phyloP scores from a whole-genome alignment of 2,329 filamentous ascomycete species.

The Ophidiomyces ophidiicola region DNA sequence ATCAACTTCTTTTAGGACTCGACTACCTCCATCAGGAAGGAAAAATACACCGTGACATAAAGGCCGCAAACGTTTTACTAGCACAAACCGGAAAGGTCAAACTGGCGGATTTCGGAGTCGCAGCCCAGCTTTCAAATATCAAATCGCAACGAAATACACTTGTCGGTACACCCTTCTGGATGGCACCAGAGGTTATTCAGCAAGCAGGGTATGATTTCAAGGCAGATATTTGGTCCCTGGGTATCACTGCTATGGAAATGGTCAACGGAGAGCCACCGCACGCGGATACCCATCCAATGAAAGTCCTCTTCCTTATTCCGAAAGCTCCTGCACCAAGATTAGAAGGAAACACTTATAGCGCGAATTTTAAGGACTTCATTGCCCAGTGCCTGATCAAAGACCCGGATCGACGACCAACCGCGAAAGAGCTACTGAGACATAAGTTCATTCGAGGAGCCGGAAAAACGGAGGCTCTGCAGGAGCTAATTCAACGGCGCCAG shows the following conservation, averaged over 20 bases:
- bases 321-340: conserved; percentile 75
- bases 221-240: conserved; percentile 85
- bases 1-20: conserved; percentile 76
- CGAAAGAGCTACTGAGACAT: conserved; percentile 77
- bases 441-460: conserved; percentile 78
- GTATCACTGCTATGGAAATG: conserved; percentile 84
- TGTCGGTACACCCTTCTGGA: conserved; percentile 94
- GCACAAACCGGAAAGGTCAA: conserved; percentile 85
- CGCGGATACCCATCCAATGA: conserved; percentile 80
- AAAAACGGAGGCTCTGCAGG: conserved; percentile 75
- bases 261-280: conserved; percentile 80
- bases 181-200: conserved; percentile 90
- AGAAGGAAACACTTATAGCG: conserved; percentile 68
- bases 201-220: conserved; percentile 77
- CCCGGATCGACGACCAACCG: conserved; percentile 67
- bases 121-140: conserved; percentile 91
- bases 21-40: conserved; percentile 89
- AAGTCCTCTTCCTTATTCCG: conserved; percentile 80
- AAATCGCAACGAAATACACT: conserved; percentile 97
- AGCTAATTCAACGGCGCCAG: conserved; percentile 69
- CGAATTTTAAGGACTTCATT: conserved; percentile 89
- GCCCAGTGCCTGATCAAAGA: conserved; percentile 86
- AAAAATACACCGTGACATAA: conserved; percentile 94
- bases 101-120: conserved; percentile 92
- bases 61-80: conserved; percentile 91